Conservation (phyloP, 345 rosid species). For the Gossypium sturtianum region DNA sequence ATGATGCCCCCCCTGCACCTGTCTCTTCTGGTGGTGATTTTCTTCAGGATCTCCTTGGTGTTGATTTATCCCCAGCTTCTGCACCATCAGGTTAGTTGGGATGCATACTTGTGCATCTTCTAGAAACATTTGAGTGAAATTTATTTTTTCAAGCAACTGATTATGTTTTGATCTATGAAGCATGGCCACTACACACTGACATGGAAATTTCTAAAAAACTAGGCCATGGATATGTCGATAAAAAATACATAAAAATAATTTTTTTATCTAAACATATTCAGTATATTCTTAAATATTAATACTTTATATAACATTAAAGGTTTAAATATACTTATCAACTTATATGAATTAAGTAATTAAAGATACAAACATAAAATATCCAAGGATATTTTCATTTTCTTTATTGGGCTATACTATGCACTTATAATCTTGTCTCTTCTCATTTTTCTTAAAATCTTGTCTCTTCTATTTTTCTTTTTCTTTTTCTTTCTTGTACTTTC, state of each 20-base stretch:
- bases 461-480: not conserved
- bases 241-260: not conserved
- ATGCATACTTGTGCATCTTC: conserved; percentile 4
- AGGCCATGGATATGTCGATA: not conserved
- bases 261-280: not conserved
- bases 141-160: not conserved
- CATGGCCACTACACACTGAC: not conserved
- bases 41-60: conserved; percentile 88
- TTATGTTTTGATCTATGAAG: not conserved
- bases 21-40: conserved; percentile 78
- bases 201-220: not conserved
- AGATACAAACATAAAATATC: not conserved
- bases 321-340: not conserved
- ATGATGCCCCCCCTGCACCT: conserved; percentile 64
- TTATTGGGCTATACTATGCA: not conserved
- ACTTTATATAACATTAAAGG: not conserved
- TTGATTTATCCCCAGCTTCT: conserved; percentile 57
- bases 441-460: not conserved
- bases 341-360: not conserved
- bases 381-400: not conserved
- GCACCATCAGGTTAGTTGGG: conserved; percentile 55
- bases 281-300: not conserved
- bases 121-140: not conserved
- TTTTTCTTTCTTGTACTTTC: not conserved
- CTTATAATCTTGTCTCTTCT: not conserved